Percentiles rank a stretch among this genome's conserved stretches.
Evolutionary conservation across 1,284 basidiomycete species (phyloP).

Genomic region (Moniliophthora roreri): DNA sequence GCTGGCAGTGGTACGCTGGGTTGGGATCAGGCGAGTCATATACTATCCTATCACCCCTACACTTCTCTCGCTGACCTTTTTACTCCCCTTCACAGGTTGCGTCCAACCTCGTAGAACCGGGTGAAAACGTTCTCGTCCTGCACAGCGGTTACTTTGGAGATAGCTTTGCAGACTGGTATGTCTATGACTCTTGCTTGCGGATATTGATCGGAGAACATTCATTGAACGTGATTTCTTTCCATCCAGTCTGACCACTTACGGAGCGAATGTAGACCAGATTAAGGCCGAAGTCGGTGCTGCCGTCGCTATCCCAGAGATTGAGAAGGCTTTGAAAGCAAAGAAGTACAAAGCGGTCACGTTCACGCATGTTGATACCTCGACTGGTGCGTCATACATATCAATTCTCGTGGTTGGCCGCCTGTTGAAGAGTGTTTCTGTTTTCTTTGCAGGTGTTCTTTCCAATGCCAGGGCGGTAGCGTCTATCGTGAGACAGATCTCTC

Average conservation of each 20-base stretch:
- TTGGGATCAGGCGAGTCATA: slow-evolving; percentile 73
- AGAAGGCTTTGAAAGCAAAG: slow-evolving; percentile 76
- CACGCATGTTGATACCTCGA: slow-evolving; percentile 95
- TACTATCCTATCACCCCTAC: neutral
- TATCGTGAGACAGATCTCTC: slow-evolving; percentile 77
- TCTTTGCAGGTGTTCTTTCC: slow-evolving; percentile 71
- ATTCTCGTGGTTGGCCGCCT: neutral
- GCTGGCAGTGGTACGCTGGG: slow-evolving; percentile 95
- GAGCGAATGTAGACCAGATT: slow-evolving; percentile 87
- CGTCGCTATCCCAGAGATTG: slow-evolving; percentile 64
- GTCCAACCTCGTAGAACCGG: slow-evolving; percentile 80
- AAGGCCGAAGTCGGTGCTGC: slow-evolving; percentile 82
- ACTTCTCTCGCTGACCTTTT: neutral
- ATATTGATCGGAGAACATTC: neutral
- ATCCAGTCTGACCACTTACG: slow-evolving; percentile 81
- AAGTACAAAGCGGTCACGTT: slow-evolving; percentile 91
- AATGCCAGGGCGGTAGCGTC: slow-evolving; percentile 80
- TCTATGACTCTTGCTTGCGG: slow-evolving; percentile 5
- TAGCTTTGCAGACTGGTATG: slow-evolving; percentile 79
- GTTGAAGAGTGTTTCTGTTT: slow-evolving; percentile 1
- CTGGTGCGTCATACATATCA: slow-evolving; percentile 47
- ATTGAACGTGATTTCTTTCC: neutral
- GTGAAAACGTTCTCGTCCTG: slow-evolving; percentile 80
- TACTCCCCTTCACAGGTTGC: slow-evolving; percentile 50
- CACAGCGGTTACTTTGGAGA: slow-evolving; percentile 91